Evolutionary conservation across 2,329 filamentous ascomycete genomes (phyloP).

Genomic region (Thelonectria discophora): DNA sequence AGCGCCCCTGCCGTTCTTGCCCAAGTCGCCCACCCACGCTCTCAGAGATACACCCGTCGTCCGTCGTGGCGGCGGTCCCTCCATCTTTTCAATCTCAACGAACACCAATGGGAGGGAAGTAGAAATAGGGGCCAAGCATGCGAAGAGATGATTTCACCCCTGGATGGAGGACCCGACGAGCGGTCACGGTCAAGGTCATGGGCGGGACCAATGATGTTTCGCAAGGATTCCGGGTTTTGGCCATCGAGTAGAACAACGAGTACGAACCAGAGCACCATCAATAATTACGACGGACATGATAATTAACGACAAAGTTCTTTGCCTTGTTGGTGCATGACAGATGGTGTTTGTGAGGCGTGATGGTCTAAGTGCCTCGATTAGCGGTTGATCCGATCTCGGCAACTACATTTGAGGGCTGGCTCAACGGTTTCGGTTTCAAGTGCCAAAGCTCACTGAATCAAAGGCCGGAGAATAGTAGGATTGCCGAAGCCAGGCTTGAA

Average conservation of each 20-base stretch:
- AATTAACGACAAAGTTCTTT: background rate
- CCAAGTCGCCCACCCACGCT: background rate
- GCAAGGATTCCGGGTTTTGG: constrained; percentile 11
- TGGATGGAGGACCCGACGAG: background rate
- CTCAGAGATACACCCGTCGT: constrained; percentile 2
- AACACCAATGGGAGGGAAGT: background rate
- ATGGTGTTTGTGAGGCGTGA: background rate
- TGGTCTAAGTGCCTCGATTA: too few relatives aligned
- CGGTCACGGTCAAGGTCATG: constrained; percentile 6
- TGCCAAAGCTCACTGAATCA: too few relatives aligned
- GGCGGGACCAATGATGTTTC: background rate
- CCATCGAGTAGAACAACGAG: constrained; percentile 2
- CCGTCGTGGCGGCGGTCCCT: constrained; percentile 5
- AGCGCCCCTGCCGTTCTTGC: constrained; percentile 7
- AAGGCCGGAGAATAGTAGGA: too few relatives aligned
- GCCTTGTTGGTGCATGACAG: background rate
- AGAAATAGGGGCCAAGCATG: background rate
- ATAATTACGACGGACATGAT: background rate
- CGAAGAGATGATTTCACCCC: constrained; percentile 4
- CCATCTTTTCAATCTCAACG: background rate
- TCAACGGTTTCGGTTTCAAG: too few relatives aligned
- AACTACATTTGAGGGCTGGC: too few relatives aligned
- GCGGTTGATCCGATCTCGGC: too few relatives aligned
- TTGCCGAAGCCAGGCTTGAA: too few relatives aligned
- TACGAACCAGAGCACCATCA: constrained; percentile 10